phyloP scores from a whole-genome alignment of 345 rosid species.

The Kandelia obovata region DNA sequence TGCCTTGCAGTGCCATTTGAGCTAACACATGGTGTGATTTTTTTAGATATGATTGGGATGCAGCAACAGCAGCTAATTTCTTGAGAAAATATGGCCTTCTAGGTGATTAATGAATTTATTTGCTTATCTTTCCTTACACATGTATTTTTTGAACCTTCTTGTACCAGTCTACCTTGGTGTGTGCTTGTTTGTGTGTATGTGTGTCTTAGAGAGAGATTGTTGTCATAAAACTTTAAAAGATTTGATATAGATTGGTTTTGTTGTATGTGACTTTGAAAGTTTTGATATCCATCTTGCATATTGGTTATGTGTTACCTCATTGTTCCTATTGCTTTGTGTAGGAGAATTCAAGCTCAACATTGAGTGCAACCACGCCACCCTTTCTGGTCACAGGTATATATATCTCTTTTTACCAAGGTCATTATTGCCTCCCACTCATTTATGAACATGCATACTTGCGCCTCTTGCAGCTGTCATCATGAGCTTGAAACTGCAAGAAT shows the following conservation, averaged over 20 bases:
- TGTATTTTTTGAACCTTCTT: neutral
- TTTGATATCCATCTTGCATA: neutral
- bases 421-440: neutral
- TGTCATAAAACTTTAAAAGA: neutral
- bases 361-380: slow-evolving; percentile 96
- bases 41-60: slow-evolving; percentile 91
- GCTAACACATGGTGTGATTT: slow-evolving; percentile 9
- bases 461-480: slow-evolving; percentile 70
- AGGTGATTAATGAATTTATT: slow-evolving; percentile 28
- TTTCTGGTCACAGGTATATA: slow-evolving; percentile 78
- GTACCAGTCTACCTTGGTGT: neutral
- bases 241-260: neutral
- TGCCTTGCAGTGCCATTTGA: neutral
- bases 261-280: neutral
- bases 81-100: slow-evolving; percentile 76
- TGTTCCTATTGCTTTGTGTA: slow-evolving; percentile 17
- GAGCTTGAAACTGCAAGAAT: slow-evolving; percentile 91
- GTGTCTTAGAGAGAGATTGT: neutral
- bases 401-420: neutral
- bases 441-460: neutral
- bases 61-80: slow-evolving; percentile 85
- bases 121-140: neutral
- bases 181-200: neutral
- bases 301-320: neutral
- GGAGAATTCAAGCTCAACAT: slow-evolving; percentile 84